Conservation (phyloP, 768 basidiomycete genomes). For the Coprinopsis cinerea region DNA sequence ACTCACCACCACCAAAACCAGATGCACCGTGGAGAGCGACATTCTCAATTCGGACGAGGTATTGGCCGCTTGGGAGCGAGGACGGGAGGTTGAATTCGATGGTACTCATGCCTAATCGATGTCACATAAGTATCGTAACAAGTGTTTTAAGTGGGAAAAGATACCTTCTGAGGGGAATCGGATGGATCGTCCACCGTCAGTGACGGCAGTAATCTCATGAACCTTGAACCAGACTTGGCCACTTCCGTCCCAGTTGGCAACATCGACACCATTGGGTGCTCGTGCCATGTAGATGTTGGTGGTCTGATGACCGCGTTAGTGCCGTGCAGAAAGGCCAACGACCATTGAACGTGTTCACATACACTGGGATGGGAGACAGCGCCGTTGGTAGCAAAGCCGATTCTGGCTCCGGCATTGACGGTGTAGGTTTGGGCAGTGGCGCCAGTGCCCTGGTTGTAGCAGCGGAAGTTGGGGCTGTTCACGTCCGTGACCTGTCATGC, state of each 20-base stretch:
- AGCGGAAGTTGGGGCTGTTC: slow-evolving; percentile 40
- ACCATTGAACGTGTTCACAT: slow-evolving; percentile 9
- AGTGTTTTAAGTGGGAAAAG: background rate
- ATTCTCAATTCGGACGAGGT: slow-evolving; percentile 32
- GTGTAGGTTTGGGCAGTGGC: slow-evolving; percentile 37
- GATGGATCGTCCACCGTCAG: slow-evolving; percentile 34
- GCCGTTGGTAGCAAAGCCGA: slow-evolving; percentile 36
- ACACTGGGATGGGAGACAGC: slow-evolving; percentile 47
- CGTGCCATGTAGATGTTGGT: slow-evolving; percentile 40
- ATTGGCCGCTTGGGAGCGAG: slow-evolving; percentile 31
- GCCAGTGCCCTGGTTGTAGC: slow-evolving; percentile 36
- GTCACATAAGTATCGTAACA: background rate
- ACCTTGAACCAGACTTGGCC: slow-evolving; percentile 42
- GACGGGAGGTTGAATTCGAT: slow-evolving; percentile 32
- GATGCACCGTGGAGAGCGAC: slow-evolving; percentile 34
- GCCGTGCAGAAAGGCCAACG: background rate
- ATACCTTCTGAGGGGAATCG: slow-evolving; percentile 32
- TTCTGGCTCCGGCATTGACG: slow-evolving; percentile 37
- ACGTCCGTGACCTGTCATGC: slow-evolving; percentile 45
- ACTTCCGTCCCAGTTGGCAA: slow-evolving; percentile 32
- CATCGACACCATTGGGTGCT: slow-evolving; percentile 32
- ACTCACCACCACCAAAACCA: slow-evolving; percentile 29
- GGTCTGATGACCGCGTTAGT: slow-evolving; percentile 16
- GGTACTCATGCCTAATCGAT: slow-evolving; percentile 3
- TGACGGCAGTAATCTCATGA: slow-evolving; percentile 35